Conservation (phyloP, 2,329 filamentous ascomycete species). For the Aureobasidium lini region DNA sequence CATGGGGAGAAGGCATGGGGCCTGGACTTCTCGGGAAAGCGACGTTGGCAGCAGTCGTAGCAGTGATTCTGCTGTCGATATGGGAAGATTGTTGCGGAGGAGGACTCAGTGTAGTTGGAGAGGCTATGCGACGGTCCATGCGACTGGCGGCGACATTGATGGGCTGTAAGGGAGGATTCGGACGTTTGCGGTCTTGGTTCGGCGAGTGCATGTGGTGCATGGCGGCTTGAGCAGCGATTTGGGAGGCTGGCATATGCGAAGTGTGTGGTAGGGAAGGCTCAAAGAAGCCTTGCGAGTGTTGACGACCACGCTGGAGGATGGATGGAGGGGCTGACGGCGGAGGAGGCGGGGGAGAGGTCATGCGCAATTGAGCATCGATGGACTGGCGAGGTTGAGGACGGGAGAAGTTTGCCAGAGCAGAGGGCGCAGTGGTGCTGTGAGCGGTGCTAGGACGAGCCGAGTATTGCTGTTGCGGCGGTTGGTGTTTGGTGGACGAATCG, state of each 20-base stretch:
- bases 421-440: not conserved
- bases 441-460: not conserved
- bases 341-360: constrained; percentile 4
- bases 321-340: constrained; percentile 16
- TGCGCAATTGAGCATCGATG: constrained; percentile 25
- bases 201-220: constrained; percentile 44
- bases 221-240: constrained; percentile 73
- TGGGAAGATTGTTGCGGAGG: not conserved
- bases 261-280: constrained; percentile 58
- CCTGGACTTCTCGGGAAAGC: constrained; percentile 59
- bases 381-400: constrained; percentile 26
- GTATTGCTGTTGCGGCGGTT: not conserved
- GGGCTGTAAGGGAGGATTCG: constrained; percentile 61
- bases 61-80: constrained; percentile 38
- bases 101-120: constrained; percentile 8
- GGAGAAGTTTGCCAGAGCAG: constrained; percentile 22
- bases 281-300: constrained; percentile 68
- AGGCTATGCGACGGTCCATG: constrained; percentile 9
- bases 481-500: not conserved
- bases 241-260: constrained; percentile 54
- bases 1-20: constrained; percentile 32
- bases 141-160: constrained; percentile 27
- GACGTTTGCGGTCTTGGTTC: constrained; percentile 52
- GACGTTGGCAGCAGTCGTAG: constrained; percentile 64
- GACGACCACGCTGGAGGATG: constrained; percentile 53